These are phyloP conservation scores for Stephanodiscus minutulus DNA, from an alignment of 108 stramenopile genomes.

Conservation along the genomic window DNA sequence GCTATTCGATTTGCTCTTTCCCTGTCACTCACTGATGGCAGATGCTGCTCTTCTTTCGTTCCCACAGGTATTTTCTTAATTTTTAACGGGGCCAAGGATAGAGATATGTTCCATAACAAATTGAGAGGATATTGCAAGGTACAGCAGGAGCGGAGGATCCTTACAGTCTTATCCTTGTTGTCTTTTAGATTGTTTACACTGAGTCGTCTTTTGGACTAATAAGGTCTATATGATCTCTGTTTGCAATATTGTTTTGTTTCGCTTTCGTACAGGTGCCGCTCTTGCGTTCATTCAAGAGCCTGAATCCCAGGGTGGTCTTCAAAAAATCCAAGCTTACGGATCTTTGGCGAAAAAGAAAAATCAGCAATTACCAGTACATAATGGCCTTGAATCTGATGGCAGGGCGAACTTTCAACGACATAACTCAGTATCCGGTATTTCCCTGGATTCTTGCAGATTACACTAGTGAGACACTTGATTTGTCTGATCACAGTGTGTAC, in stretches of 20 bases:
- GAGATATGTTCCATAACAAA: conserved; percentile 82
- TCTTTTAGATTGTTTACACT: neutral
- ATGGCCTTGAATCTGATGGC: conserved; percentile 94
- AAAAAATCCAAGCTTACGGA: conserved; percentile 73
- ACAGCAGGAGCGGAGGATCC: conserved; percentile 1
- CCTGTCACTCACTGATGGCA: neutral
- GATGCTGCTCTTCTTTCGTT: conserved; percentile 10
- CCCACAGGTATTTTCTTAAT: conserved; percentile 78
- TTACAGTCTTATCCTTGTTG: neutral
- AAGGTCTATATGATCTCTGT: neutral
- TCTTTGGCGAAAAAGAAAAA: conserved; percentile 74
- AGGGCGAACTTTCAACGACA: conserved; percentile 93
- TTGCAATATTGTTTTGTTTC: conserved; percentile 11
- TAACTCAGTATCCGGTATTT: conserved; percentile 95
- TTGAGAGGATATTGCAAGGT: conserved; percentile 78
- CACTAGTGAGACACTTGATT: conserved; percentile 70
- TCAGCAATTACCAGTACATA: conserved; percentile 81
- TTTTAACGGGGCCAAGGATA: conserved; percentile 75
- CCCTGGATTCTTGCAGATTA: conserved; percentile 97
- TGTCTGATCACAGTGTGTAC: conserved; percentile 76
- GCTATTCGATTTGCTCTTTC: neutral
- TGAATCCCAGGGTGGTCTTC: conserved; percentile 78
- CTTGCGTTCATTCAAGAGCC: conserved; percentile 72
- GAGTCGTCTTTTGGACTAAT: neutral
- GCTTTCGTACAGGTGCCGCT: conserved; percentile 58